phyloP scores from a whole-genome alignment of 768 basidiomycete genomes.

The Clathrus columnatus region DNA sequence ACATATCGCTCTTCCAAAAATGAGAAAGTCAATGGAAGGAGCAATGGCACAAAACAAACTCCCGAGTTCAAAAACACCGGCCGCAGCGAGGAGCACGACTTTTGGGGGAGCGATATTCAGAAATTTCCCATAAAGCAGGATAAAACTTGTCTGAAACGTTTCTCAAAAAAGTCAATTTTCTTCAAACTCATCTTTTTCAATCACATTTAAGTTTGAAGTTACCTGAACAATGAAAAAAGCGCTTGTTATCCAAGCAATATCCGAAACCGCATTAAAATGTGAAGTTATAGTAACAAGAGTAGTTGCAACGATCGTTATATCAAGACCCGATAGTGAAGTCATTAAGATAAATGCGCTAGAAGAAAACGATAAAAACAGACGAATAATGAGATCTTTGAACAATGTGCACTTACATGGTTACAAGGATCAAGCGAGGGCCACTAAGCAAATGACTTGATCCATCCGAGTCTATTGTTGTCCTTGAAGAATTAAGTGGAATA shows the following conservation, averaged over 20 bases:
- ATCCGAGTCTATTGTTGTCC: background rate
- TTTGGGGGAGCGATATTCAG: constrained; percentile 25
- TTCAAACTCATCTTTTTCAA: constrained; percentile 3
- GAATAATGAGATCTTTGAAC: background rate
- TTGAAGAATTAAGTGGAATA: background rate
- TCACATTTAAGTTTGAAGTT: constrained; percentile 8
- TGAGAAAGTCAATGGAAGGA: constrained; percentile 8
- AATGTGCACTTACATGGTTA: background rate
- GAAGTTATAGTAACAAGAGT: constrained; percentile 23
- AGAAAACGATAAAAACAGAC: background rate
- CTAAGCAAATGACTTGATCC: background rate
- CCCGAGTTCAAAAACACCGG: constrained; percentile 12
- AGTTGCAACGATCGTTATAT: constrained; percentile 11
- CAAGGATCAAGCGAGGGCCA: background rate
- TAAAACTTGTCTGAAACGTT: constrained; percentile 19
- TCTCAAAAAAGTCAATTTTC: background rate
- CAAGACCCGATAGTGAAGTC: background rate
- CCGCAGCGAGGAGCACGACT: constrained; percentile 16
- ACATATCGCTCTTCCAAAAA: constrained; percentile 12
- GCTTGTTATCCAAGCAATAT: constrained; percentile 21
- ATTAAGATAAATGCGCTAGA: background rate
- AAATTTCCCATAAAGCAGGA: constrained; percentile 24
- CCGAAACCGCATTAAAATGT: constrained; percentile 21
- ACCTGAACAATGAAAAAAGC: constrained; percentile 12
- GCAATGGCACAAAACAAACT: constrained; percentile 13